These are phyloP conservation scores for Aplosporella prunicola DNA, from an alignment of 2,329 filamentous ascomycete genomes.

Conservation along the genomic window DNA sequence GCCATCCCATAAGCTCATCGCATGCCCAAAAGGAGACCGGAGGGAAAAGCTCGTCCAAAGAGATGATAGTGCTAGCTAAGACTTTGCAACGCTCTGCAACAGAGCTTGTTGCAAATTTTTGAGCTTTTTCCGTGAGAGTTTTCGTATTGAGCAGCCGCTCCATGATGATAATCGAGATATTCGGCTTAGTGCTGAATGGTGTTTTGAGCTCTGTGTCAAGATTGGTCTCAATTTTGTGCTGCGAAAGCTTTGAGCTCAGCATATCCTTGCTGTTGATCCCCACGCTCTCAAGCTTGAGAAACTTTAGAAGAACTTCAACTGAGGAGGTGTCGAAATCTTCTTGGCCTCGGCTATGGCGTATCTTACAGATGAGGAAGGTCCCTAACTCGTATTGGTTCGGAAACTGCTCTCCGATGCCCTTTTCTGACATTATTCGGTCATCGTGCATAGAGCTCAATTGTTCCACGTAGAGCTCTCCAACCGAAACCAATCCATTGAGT, in stretches of 20 bases:
- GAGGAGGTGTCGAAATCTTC: neutral
- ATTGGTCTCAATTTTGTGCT: no score
- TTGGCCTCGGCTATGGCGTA: neutral
- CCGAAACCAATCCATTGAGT: neutral
- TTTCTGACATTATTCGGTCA: neutral
- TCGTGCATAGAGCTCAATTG: no score
- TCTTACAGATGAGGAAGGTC: neutral
- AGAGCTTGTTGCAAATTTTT: no score
- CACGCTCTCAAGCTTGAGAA: neutral
- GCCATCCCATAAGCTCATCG: no score
- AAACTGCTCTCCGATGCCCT: neutral
- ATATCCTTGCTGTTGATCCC: neutral
- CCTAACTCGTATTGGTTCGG: neutral
- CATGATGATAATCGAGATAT: no score
- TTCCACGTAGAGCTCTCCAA: neutral
- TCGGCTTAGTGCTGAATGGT: no score
- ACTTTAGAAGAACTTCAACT: neutral
- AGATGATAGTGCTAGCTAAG: neutral
- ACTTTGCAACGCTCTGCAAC: neutral
- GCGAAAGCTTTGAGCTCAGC: no score
- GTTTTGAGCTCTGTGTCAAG: no score
- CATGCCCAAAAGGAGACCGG: neutral
- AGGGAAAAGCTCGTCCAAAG: neutral
- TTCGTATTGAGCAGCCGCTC: no score
- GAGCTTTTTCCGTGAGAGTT: no score